Base-by-base conservation (phyloP, 169 alveolate genomes). In the Cryptosporidium sp. region DNA sequence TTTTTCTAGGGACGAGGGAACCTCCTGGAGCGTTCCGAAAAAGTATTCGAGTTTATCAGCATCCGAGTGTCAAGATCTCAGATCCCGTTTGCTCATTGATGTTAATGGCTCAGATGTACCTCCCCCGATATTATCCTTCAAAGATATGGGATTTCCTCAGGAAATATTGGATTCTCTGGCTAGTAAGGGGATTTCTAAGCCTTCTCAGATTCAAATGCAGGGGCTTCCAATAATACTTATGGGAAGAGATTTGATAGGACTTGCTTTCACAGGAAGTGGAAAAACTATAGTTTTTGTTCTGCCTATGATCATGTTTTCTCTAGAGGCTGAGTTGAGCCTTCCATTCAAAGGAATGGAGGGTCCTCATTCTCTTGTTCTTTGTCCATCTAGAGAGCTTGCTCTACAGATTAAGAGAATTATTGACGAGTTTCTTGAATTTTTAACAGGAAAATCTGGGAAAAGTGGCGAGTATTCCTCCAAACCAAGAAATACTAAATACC, bases 331-430 rank as follows among this genome's bases (percentile, higher is more conserved):
- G 71, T 33, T 92, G 70, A 91, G 97, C 33, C 58, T 93, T 43
- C 93, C 92, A 33, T 84, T 95, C 31, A 85, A 69, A 71, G 89
- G 91, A 26, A 95, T 95, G 52, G 98, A 96, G 74, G 99, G 99
- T 2, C 99, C 99, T 8, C 94, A 94, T 52, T 97, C 97, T 10
- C 93, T 97, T 55, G 94, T 97, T 41, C 92, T 97, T 16, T 97
- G 97, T 16, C 99, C 99, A 14, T 95, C 98, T 5, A 94, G 99
- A 21, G 99, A 97, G 87, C 93, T 97, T 68, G 99, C 98, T 37
- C 86, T 94, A 52, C 99, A 97, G 93, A 97, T 97, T n/a, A 93
- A 94, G 69, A 97, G 95, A 74, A 94, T 94, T 41, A 93, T 93
- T 45, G 92, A 92, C 43, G 94, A 94, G 70, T 94, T 93, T 65